Percentiles rank a stretch among this genome's conserved stretches.
These are phyloP conservation scores for Mycena capillaripes DNA, from an alignment of 768 basidiomycete species.

Conservation along the genomic window DNA sequence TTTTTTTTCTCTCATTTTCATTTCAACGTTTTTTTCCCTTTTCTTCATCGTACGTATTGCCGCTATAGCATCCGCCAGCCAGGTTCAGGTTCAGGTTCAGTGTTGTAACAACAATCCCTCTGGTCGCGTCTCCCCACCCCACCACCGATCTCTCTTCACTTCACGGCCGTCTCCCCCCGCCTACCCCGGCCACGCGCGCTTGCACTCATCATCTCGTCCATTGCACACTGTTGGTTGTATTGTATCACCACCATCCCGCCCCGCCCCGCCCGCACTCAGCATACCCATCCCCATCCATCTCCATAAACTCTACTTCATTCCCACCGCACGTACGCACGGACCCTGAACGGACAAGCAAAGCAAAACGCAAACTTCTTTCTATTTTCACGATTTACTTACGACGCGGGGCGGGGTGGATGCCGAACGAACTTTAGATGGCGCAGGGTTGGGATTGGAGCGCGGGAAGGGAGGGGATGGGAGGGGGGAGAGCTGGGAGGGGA, in stretches of 20 bases:
- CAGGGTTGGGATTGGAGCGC: too few relatives aligned
- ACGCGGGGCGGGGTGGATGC: too few relatives aligned
- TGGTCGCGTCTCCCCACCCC: background rate
- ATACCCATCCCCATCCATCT: too few relatives aligned
- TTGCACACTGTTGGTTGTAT: background rate
- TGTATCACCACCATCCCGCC: conserved; percentile 7
- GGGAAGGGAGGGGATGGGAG: too few relatives aligned
- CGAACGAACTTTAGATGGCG: too few relatives aligned
- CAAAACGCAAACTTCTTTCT: too few relatives aligned
- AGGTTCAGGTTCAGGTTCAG: background rate
- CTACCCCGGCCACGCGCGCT: background rate
- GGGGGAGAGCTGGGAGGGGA: too few relatives aligned
- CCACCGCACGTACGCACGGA: too few relatives aligned
- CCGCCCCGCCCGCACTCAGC: background rate
- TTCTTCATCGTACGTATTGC: background rate
- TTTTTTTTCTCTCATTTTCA: background rate
- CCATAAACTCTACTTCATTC: too few relatives aligned
- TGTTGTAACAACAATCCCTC: background rate
- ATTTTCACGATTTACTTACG: too few relatives aligned
- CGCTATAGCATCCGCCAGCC: background rate
- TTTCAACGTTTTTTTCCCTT: background rate
- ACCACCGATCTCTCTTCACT: background rate
- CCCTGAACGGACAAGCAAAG: too few relatives aligned
- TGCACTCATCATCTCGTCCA: background rate
- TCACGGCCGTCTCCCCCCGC: background rate